Conservation (phyloP, 768 basidiomycete genomes). For the Rhodosporidiobolus odoratus region DNA sequence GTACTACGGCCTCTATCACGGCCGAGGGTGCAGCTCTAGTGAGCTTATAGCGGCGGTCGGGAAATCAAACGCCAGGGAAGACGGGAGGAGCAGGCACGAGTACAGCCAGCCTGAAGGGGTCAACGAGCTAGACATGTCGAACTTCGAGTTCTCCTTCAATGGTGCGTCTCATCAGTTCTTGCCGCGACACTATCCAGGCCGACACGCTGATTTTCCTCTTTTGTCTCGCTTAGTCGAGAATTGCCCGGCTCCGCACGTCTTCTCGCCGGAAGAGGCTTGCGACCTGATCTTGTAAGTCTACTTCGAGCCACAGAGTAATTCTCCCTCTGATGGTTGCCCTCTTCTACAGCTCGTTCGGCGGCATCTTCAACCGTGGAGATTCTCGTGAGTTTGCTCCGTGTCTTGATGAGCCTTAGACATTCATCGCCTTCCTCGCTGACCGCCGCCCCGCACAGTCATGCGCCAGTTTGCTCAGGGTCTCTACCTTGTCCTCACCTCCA, state of each 20-base stretch:
- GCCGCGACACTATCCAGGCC: neutral
- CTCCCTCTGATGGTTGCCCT: neutral
- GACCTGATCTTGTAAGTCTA: neutral
- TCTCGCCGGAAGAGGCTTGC: slow-evolving; percentile 1
- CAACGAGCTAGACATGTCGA: neutral
- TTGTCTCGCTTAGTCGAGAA: neutral
- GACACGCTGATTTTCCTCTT: neutral
- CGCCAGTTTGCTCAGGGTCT: slow-evolving; percentile 15
- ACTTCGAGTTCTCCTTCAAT: neutral
- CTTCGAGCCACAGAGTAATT: neutral
- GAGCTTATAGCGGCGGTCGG: neutral
- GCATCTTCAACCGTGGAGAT: neutral
- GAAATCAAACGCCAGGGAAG: neutral
- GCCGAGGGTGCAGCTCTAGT: slow-evolving; percentile 1
- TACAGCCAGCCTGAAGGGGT: neutral
- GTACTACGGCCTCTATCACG: neutral
- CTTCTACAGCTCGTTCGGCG: neutral
- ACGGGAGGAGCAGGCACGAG: neutral
- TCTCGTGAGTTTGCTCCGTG: neutral
- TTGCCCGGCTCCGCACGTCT: slow-evolving; percentile 3
- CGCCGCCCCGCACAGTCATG: neutral
- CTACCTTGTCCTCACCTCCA: neutral
- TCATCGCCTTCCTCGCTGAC: neutral
- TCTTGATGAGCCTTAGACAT: neutral
- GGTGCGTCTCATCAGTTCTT: neutral